phyloP scores from a whole-genome alignment of 345 rosid genomes.

The Brassica napus region DNA sequence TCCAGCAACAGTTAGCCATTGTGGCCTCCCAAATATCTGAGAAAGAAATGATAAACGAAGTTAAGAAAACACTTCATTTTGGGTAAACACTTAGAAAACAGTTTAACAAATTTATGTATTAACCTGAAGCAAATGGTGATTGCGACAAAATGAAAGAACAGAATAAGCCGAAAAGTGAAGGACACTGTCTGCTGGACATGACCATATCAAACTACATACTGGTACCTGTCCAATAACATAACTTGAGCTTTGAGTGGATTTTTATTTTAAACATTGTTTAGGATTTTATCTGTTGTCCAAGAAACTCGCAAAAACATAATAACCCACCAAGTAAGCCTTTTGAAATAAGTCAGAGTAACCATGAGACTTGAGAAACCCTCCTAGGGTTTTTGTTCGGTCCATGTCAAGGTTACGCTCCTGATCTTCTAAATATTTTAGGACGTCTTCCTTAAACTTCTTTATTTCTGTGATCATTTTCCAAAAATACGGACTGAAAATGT shows the following conservation, averaged over 20 bases:
- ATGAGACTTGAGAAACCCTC: conserved; percentile 51
- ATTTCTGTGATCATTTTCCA: conserved; percentile 72
- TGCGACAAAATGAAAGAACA: conserved; percentile 68
- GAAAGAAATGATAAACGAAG: background rate
- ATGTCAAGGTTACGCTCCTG: conserved; percentile 59
- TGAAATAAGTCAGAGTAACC: conserved; percentile 74
- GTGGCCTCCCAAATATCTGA: conserved; percentile 71
- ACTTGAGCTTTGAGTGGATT: background rate
- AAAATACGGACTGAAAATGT: conserved; percentile 53
- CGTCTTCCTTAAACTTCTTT: conserved; percentile 58
- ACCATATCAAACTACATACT: conserved; percentile 72
- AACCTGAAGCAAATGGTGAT: conserved; percentile 78
- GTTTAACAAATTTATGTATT: background rate
- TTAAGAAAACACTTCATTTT: background rate
- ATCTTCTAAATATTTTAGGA: conserved; percentile 57
- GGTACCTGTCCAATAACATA: conserved; percentile 53
- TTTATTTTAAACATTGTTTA: background rate
- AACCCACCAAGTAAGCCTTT: conserved; percentile 67
- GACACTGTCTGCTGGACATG: conserved; percentile 61
- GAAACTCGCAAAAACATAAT: background rate
- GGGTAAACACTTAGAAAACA: background rate
- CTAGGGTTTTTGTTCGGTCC: conserved; percentile 59
- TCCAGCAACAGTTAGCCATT: no score
- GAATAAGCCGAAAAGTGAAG: conserved; percentile 67
- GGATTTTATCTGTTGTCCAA: background rate